These are phyloP conservation scores for Mallotus japonicus DNA, from an alignment of 441 rosid genomes.

Conservation along the genomic window DNA sequence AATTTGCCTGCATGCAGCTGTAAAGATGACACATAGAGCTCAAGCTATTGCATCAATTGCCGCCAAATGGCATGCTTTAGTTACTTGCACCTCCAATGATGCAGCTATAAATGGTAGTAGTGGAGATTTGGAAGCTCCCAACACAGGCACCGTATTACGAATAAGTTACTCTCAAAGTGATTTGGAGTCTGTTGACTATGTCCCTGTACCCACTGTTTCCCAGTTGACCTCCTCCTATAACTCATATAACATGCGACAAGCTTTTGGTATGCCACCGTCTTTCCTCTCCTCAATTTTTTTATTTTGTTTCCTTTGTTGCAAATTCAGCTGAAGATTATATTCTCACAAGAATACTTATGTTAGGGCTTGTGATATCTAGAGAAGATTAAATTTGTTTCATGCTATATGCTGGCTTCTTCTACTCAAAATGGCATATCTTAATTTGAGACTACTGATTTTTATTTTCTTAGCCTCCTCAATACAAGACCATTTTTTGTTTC, in stretches of 20 bases:
- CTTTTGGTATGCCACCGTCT: conserved; percentile 39
- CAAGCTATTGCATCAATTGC: conserved; percentile 44
- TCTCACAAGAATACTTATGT: background rate
- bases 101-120: conserved; percentile 8
- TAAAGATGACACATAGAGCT: conserved; percentile 48
- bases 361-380: background rate
- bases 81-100: conserved; percentile 34
- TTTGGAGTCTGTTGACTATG: conserved; percentile 43
- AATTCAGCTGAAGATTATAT: background rate
- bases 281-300: background rate
- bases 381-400: background rate
- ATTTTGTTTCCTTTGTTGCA: background rate
- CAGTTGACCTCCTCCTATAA: conserved; percentile 33
- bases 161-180: conserved; percentile 44
- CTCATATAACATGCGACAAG: conserved; percentile 44
- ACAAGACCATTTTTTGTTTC: too few species aligned
- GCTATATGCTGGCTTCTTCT: too few species aligned
- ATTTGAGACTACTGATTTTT: too few species aligned
- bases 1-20: conserved; percentile 51
- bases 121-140: conserved; percentile 25
- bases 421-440: too few species aligned
- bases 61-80: conserved; percentile 51
- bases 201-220: conserved; percentile 29
- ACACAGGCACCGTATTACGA: conserved; percentile 11
- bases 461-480: too few species aligned